These are phyloP conservation scores for Sugiyamaella grinbergsii DNA, from an alignment of 1,139 yeast species.

Conservation along the genomic window DNA sequence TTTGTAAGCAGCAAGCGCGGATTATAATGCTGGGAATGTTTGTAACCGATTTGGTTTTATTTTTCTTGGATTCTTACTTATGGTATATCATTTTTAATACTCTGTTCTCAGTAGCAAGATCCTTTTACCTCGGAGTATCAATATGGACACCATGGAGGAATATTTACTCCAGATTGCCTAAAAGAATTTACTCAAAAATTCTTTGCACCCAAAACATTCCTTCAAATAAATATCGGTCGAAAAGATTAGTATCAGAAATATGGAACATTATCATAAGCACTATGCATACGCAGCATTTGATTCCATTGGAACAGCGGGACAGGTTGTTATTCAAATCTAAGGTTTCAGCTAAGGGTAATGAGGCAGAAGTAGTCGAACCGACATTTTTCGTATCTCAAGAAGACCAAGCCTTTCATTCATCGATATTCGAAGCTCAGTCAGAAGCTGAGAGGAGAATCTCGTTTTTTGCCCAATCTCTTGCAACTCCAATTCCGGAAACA, in stretches of 20 bases:
- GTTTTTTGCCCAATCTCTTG: slow-evolving; percentile 83
- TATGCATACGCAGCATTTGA: slow-evolving; percentile 73
- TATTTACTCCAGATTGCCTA: slow-evolving; percentile 71
- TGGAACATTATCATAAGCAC: slow-evolving; percentile 82
- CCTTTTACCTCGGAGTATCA: slow-evolving; percentile 75
- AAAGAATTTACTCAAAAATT: slow-evolving; percentile 67
- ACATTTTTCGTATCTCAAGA: slow-evolving; percentile 75
- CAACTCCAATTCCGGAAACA: slow-evolving; percentile 77
- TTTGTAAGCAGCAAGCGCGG: slow-evolving; percentile 65
- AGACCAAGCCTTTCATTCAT: slow-evolving; percentile 50
- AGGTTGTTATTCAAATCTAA: slow-evolving; percentile 42
- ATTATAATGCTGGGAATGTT: slow-evolving; percentile 58
- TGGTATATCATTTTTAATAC: slow-evolving; percentile 89
- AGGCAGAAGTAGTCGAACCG: slow-evolving; percentile 51
- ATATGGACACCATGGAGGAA: slow-evolving; percentile 87
- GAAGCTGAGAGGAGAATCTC: slow-evolving; percentile 83
- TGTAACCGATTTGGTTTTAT: slow-evolving; percentile 68
- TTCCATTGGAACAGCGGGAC: slow-evolving; percentile 71
- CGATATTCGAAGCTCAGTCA: slow-evolving; percentile 56
- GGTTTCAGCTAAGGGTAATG: slow-evolving; percentile 30
- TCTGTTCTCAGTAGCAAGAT: slow-evolving; percentile 65
- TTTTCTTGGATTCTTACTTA: slow-evolving; percentile 80
- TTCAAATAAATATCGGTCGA: slow-evolving; percentile 42
- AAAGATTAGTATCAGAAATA: slow-evolving; percentile 60
- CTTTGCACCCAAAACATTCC: slow-evolving; percentile 54